A percentile compares a stretch with the other conserved stretches of the same genome.
phyloP scores from a whole-genome alignment of 1,284 basidiomycete species.

The Lentinus polychrous region DNA sequence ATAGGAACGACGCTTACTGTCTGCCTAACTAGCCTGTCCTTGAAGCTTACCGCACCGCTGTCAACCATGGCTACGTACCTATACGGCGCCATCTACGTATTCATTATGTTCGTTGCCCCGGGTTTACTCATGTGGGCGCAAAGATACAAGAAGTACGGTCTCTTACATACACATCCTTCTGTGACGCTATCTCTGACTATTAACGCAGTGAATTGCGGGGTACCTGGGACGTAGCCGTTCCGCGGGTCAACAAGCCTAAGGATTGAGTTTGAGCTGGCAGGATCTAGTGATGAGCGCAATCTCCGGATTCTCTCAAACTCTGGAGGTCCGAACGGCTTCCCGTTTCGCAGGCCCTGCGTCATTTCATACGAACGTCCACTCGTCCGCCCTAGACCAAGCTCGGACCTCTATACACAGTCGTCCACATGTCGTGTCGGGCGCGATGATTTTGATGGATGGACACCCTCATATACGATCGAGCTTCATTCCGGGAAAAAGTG shows the following conservation, averaged over 20 bases:
- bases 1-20: constrained; percentile 48
- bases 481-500: constrained; percentile 12
- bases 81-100: constrained; percentile 41
- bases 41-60: constrained; percentile 45
- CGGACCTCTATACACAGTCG: constrained; percentile 1
- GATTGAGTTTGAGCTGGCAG: too few relatives aligned
- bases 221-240: constrained; percentile 57
- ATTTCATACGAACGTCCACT: too few relatives aligned
- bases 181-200: not conserved
- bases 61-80: constrained; percentile 47
- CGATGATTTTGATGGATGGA: constrained; percentile 2
- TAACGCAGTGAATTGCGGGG: constrained; percentile 43
- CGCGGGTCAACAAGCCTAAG: constrained; percentile 44
- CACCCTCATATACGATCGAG: constrained; percentile 8
- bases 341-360: too few relatives aligned
- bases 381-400: too few relatives aligned
- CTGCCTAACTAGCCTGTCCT: constrained; percentile 37
- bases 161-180: too few relatives aligned
- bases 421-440: not conserved
- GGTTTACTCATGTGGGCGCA: constrained; percentile 74
- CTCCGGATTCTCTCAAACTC: too few relatives aligned
- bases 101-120: constrained; percentile 66
- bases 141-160: constrained; percentile 69
- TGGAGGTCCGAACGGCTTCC: too few relatives aligned
- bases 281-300: too few relatives aligned